phyloP scores from a whole-genome alignment of 2,329 filamentous ascomycete species.

The Aspergillus sergii region DNA sequence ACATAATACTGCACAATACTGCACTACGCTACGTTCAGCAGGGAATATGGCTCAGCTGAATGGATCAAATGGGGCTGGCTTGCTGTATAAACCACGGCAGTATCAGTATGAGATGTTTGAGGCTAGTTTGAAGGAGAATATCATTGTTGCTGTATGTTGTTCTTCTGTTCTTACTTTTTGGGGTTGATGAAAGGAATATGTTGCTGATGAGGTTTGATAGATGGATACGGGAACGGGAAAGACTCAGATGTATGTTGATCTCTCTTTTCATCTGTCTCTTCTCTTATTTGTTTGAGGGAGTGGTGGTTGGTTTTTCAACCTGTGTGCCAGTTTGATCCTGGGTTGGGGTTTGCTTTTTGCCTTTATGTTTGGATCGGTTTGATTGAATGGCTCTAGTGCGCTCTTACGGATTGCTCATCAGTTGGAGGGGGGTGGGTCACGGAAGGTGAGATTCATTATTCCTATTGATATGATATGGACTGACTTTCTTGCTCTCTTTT shows the following conservation, averaged over 20 bases:
- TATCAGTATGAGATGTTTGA: constrained; percentile 80
- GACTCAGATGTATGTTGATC: constrained; percentile 68
- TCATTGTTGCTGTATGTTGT: constrained; percentile 68
- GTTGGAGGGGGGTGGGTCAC: constrained; percentile 55
- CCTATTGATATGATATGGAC: neutral
- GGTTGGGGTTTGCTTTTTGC: neutral
- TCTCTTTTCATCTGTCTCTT: neutral
- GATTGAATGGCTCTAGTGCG: constrained; percentile 51
- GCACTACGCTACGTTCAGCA: too few species aligned
- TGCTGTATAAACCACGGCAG: constrained; percentile 46
- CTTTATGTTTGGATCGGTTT: neutral
- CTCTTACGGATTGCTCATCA: constrained; percentile 68
- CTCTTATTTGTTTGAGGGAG: neutral
- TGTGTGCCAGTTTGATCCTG: neutral
- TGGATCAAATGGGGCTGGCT: constrained; percentile 4
- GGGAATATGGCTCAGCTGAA: neutral
- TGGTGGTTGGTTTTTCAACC: neutral
- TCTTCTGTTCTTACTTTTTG: neutral
- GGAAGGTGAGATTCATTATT: constrained; percentile 55
- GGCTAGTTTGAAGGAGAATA: constrained; percentile 67
- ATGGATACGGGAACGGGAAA: constrained; percentile 83
- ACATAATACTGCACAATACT: too few species aligned
- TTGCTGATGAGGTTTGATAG: constrained; percentile 40
- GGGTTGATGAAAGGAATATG: neutral
- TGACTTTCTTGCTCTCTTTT: neutral